Percentiles rank a stretch among this genome's conserved stretches.
Evolutionary conservation across 1,139 yeast species (phyloP).

Genomic region (Candida albicans): DNA sequence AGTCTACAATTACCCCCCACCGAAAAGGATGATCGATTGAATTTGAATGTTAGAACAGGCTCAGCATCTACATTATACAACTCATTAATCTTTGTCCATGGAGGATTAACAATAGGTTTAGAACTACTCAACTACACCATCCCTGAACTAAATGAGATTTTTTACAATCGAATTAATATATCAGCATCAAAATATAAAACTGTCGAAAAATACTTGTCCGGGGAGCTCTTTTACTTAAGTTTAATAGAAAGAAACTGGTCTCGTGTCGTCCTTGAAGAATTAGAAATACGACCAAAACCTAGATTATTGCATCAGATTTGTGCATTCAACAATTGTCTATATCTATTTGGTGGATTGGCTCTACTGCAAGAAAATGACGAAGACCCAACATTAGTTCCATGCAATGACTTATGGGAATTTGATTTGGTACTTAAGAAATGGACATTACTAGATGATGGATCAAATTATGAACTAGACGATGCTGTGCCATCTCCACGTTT

Average conservation of each 20-base stretch:
- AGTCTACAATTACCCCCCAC: constrained; percentile 46
- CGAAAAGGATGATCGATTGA: constrained; percentile 45
- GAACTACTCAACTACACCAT: constrained; percentile 43
- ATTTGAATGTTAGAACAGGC: constrained; percentile 64
- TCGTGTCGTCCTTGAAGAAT: constrained; percentile 25
- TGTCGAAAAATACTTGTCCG: constrained; percentile 50
- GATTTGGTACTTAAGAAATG: constrained; percentile 52
- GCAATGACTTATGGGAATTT: constrained; percentile 69
- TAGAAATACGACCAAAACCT: constrained; percentile 41
- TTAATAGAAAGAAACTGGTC: constrained; percentile 60
- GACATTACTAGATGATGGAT: constrained; percentile 49
- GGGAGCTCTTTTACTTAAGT: constrained; percentile 56
- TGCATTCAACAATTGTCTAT: constrained; percentile 49
- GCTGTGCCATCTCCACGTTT: constrained; percentile 45
- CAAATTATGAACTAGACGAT: constrained; percentile 22
- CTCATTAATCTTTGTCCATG: constrained; percentile 61
- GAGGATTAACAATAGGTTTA: constrained; percentile 66
- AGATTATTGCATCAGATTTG: constrained; percentile 61
- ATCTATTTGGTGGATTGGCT: constrained; percentile 62
- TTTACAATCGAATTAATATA: constrained; percentile 26
- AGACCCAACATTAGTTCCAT: constrained; percentile 33
- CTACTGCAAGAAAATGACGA: constrained; percentile 16
- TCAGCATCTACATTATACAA: constrained; percentile 57
- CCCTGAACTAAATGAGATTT: constrained; percentile 27
- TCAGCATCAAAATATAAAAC: constrained; percentile 28